phyloP scores from a whole-genome alignment of 345 rosid genomes.

The Raphanus sativus region DNA sequence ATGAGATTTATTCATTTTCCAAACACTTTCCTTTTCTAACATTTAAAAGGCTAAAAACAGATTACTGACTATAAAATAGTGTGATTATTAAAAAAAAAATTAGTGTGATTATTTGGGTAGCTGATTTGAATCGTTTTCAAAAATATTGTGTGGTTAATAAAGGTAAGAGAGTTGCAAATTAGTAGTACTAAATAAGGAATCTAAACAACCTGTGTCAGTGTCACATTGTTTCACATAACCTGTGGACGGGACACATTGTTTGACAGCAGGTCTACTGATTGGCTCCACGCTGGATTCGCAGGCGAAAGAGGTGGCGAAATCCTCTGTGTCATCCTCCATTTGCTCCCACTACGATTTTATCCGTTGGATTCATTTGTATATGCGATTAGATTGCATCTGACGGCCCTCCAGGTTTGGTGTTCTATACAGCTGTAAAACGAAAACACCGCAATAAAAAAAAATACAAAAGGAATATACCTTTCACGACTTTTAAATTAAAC shows the following conservation, averaged over 20 bases:
- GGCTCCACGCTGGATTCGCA: constrained; percentile 37
- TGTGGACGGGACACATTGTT: constrained; percentile 28
- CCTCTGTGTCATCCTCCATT: constrained; percentile 5
- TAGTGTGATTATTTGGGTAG: background rate
- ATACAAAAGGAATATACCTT: constrained; percentile 35
- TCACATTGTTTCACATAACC: background rate
- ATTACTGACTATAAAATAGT: background rate
- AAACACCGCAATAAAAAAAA: constrained; percentile 2
- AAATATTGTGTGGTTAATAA: background rate
- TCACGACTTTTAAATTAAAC: constrained; percentile 15
- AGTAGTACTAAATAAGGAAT: constrained; percentile 1
- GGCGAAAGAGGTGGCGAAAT: constrained; percentile 16
- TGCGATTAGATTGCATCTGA: constrained; percentile 25
- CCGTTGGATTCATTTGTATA: constrained; percentile 16
- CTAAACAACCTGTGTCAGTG: constrained; percentile 8
- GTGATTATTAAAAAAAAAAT: no score
- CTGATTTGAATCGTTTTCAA: background rate
- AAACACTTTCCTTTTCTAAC: background rate
- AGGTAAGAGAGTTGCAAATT: background rate
- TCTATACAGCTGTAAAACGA: constrained; percentile 16
- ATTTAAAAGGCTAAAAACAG: background rate
- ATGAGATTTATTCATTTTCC: background rate
- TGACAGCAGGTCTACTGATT: constrained; percentile 29
- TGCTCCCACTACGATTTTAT: background rate
- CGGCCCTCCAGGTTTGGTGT: background rate